Conservation (phyloP, 495 filamentous ascomycete genomes). For the Aspergillus haitiensis region DNA sequence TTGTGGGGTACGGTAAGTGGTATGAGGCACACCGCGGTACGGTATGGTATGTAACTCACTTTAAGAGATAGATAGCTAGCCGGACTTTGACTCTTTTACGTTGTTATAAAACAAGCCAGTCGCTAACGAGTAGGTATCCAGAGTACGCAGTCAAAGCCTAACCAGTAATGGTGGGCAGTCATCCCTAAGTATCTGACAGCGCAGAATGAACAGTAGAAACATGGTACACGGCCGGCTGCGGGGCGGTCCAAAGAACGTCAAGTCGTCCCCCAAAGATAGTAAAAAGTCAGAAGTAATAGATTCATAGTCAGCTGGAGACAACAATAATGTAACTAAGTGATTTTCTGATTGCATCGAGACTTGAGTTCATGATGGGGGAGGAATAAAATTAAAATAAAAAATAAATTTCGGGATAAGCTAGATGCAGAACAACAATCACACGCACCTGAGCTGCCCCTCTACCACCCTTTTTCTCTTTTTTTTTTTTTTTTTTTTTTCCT, state of each 20-base stretch:
- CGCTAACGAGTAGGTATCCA: constrained; percentile 5
- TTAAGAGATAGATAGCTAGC: constrained; percentile 6
- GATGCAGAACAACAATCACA: constrained; percentile 17
- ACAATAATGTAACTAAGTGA: not conserved
- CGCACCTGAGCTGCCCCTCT: constrained; percentile 20
- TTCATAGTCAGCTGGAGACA: not conserved
- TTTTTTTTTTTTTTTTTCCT: constrained; percentile 1
- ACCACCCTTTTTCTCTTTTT: constrained; percentile 10
- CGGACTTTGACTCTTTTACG: not conserved
- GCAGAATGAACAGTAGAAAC: constrained; percentile 2
- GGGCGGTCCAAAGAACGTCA: constrained; percentile 6
- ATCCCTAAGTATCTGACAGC: constrained; percentile 9
- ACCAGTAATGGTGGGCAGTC: not conserved
- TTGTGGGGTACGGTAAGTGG: constrained; percentile 22
- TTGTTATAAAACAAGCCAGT: not conserved
- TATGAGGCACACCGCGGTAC: constrained; percentile 22
- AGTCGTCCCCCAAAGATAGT: not conserved
- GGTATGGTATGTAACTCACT: constrained; percentile 28
- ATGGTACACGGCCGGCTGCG: constrained; percentile 8
- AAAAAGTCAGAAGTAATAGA: constrained; percentile 1
- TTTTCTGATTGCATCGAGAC: no score
- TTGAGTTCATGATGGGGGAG: not conserved
- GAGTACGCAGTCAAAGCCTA: not conserved
- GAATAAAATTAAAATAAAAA: not conserved
- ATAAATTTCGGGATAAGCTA: constrained; percentile 9